Percentiles rank a stretch among this genome's conserved stretches.
These are phyloP conservation scores for Colletotrichum sp. DNA, from an alignment of 2,329 filamentous ascomycete species.

Conservation along the genomic window DNA sequence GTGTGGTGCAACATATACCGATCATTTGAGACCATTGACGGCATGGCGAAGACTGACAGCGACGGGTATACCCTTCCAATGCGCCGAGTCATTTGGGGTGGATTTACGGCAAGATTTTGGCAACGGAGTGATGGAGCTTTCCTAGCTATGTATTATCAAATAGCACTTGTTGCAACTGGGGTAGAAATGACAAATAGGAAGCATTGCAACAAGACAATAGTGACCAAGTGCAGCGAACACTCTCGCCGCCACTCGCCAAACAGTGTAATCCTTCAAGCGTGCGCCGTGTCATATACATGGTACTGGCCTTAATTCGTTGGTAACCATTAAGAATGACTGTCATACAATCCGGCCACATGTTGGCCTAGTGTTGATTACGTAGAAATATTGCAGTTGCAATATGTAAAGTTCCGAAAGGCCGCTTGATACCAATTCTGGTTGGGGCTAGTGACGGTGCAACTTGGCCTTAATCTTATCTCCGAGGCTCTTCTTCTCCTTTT, in stretches of 20 bases:
- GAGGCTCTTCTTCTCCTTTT: conserved; percentile 54
- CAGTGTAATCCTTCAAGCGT: background rate
- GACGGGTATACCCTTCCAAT: background rate
- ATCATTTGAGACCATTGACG: background rate
- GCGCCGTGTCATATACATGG: background rate
- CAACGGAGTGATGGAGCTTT: no score
- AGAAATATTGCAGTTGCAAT: background rate
- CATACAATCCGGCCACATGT: background rate
- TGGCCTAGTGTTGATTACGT: background rate
- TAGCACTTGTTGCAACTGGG: background rate
- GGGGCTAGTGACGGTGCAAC: conserved; percentile 55
- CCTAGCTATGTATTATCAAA: background rate
- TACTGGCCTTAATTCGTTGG: background rate
- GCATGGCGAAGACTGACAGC: background rate
- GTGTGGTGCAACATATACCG: background rate
- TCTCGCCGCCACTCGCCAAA: background rate
- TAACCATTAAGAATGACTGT: background rate
- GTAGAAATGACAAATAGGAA: background rate
- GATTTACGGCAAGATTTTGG: no score
- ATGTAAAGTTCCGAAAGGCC: background rate
- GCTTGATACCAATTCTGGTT: background rate
- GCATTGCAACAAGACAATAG: background rate
- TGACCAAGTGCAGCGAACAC: background rate
- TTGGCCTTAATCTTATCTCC: conserved; percentile 73
- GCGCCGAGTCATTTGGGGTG: background rate